These are phyloP conservation scores for Diplosphaera chodatii DNA, from an alignment of 139 green algal genomes.

Conservation along the genomic window DNA sequence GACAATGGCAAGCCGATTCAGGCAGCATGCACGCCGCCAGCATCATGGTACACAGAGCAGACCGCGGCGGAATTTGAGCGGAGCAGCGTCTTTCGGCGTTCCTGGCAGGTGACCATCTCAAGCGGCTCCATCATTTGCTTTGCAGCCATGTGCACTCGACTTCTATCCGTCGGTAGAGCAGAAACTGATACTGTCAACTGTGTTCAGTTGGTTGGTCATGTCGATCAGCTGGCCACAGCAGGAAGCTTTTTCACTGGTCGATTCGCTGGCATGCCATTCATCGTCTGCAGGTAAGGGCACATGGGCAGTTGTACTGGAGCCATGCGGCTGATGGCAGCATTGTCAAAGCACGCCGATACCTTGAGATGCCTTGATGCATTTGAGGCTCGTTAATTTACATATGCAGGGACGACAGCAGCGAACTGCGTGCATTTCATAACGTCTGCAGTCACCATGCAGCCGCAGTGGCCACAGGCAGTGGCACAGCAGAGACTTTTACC, in stretches of 20 bases:
- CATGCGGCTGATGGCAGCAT: too few species aligned
- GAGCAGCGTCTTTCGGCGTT: constrained; percentile 17
- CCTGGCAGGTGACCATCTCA: constrained; percentile 25
- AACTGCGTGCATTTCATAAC: constrained; percentile 55
- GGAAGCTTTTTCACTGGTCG: constrained; percentile 21
- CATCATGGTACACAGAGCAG: constrained; percentile 31
- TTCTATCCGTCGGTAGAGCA: too few species aligned
- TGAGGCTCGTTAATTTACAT: too few species aligned
- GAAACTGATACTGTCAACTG: background rate
- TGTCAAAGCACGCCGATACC: too few species aligned
- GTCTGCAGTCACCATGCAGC: constrained; percentile 58
- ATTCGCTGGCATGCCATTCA: constrained; percentile 16
- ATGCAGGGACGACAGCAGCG: constrained; percentile 14
- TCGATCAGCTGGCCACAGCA: constrained; percentile 8
- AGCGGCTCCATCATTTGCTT: too few species aligned
- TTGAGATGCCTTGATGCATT: too few species aligned
- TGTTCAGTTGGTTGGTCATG: constrained; percentile 15
- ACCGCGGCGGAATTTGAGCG: constrained; percentile 16
- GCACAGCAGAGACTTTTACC: constrained; percentile 21
- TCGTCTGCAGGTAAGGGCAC: constrained; percentile 8
- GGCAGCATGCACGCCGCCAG: constrained; percentile 30
- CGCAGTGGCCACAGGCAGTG: constrained; percentile 31
- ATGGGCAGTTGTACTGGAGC: too few species aligned
- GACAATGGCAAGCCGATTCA: background rate
- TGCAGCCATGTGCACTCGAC: too few species aligned